A percentile compares a stretch with the other conserved stretches of the same genome.
Evolutionary conservation across 352 stramenopile species (phyloP).

Genomic region (Globisporangium echinulatum): DNA sequence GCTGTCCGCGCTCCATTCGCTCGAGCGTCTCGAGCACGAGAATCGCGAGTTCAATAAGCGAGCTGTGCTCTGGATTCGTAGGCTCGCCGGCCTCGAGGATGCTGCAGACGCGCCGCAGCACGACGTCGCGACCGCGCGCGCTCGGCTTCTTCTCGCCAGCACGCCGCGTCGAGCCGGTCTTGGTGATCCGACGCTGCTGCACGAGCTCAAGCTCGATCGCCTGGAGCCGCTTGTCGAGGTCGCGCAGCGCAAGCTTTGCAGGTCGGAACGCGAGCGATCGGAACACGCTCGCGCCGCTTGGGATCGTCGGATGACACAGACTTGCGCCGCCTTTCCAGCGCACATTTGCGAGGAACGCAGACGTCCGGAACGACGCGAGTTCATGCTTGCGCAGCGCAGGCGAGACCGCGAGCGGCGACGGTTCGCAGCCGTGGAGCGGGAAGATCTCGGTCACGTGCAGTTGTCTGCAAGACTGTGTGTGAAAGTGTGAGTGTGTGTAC

Average conservation of each 20-base stretch:
- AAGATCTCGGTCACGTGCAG: slow-evolving; percentile 63
- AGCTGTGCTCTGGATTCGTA: slow-evolving; percentile 39
- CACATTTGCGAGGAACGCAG: slow-evolving; percentile 52
- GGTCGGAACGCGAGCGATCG: slow-evolving; percentile 55
- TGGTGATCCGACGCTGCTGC: slow-evolving; percentile 40
- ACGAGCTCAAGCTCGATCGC: slow-evolving; percentile 47
- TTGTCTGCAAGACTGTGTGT: slow-evolving; percentile 20
- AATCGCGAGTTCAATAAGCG: slow-evolving; percentile 63
- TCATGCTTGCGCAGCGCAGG: slow-evolving; percentile 8
- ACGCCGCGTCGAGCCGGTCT: slow-evolving; percentile 30
- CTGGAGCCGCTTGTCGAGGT: slow-evolving; percentile 65
- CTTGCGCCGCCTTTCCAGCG: slow-evolving; percentile 61
- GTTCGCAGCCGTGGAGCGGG: slow-evolving; percentile 55
- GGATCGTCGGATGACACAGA: slow-evolving; percentile 48
- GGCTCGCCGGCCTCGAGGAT: slow-evolving; percentile 64
- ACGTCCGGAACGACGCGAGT: slow-evolving; percentile 23
- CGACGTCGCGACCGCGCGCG: slow-evolving; percentile 60
- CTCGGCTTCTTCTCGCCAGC: slow-evolving; percentile 37
- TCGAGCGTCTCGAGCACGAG: slow-evolving; percentile 72
- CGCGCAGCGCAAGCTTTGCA: slow-evolving; percentile 59
- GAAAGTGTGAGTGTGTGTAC: not conserved
- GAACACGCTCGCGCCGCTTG: slow-evolving; percentile 44
- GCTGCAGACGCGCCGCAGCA: slow-evolving; percentile 58
- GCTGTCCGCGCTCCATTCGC: slow-evolving; percentile 50
- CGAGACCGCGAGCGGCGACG: slow-evolving; percentile 25